phyloP scores from a whole-genome alignment of 768 basidiomycete species.

The Symmetrospora coprosmae region DNA sequence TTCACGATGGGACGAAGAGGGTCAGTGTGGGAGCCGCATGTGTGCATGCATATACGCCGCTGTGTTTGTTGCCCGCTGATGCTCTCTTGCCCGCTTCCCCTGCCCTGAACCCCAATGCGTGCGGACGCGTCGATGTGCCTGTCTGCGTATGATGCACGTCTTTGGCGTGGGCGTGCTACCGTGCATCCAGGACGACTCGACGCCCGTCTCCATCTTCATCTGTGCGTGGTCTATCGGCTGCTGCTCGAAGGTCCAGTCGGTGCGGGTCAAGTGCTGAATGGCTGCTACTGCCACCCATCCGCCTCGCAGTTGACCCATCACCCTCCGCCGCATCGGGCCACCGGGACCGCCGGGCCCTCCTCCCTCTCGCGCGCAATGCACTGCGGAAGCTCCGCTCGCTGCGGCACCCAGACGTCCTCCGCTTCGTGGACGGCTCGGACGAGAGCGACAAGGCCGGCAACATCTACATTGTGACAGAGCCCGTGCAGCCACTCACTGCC shows the following conservation, averaged over 20 bases:
- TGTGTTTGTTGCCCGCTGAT: too few species aligned
- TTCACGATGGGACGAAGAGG: slow-evolving; percentile 78
- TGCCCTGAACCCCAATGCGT: too few species aligned
- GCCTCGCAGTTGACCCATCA: slow-evolving; percentile 28
- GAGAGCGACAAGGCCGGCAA: slow-evolving; percentile 73
- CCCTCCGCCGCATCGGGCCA: slow-evolving; percentile 34
- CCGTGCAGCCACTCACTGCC: slow-evolving; percentile 58
- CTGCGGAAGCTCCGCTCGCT: slow-evolving; percentile 76
- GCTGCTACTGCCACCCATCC: not conserved
- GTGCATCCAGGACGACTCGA: slow-evolving; percentile 67
- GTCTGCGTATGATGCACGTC: not conserved
- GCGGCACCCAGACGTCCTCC: slow-evolving; percentile 89
- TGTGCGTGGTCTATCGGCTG: too few species aligned
- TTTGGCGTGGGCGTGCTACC: not conserved
- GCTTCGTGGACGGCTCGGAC: slow-evolving; percentile 71
- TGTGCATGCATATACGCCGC: too few species aligned
- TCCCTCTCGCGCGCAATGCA: slow-evolving; percentile 73
- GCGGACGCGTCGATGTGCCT: not conserved
- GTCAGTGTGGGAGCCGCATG: too few species aligned
- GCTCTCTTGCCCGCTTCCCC: too few species aligned
- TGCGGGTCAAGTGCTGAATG: not conserved
- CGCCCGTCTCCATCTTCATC: slow-evolving; percentile 74
- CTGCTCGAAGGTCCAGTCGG: too few species aligned
- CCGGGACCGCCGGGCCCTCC: slow-evolving; percentile 46
- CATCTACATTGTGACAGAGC: slow-evolving; percentile 92